phyloP scores from a whole-genome alignment of 1,139 yeast genomes.

The Yamadazyma dendronema region DNA sequence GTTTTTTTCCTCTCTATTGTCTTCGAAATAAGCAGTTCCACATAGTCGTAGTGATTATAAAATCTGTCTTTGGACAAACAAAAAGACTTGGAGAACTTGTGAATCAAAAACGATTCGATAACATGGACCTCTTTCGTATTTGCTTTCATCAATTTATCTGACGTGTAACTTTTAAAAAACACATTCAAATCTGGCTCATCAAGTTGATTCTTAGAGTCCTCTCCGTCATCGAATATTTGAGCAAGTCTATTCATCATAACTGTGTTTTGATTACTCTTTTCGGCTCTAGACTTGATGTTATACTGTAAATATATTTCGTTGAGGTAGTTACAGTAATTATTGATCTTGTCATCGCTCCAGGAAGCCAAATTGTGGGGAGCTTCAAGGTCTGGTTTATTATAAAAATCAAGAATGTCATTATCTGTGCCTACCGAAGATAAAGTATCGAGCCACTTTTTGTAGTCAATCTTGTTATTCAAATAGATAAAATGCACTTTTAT shows the following conservation, averaged over 20 bases:
- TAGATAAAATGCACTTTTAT: constrained; percentile 29
- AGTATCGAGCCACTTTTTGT: constrained; percentile 23
- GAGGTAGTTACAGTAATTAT: constrained; percentile 42
- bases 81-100: constrained; percentile 8
- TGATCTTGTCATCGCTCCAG: constrained; percentile 41
- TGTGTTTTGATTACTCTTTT: constrained; percentile 12
- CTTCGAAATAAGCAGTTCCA: constrained; percentile 6
- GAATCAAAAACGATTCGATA: constrained; percentile 13
- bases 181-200: constrained; percentile 6
- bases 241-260: constrained; percentile 35
- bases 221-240: constrained; percentile 32
- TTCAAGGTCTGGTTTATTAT: constrained; percentile 17
- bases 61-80: constrained; percentile 6
- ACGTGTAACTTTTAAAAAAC: constrained; percentile 8
- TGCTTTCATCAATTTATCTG: constrained; percentile 3
- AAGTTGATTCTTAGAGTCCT: constrained; percentile 10
- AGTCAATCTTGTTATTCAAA: constrained; percentile 14
- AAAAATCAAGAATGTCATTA: constrained; percentile 17
- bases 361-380: constrained; percentile 20
- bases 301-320: constrained; percentile 31
- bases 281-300: constrained; percentile 13
- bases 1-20: neutral
- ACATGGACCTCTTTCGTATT: constrained; percentile 12
- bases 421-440: constrained; percentile 20
- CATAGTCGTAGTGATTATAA: constrained; percentile 9